A percentile compares a stretch with the other conserved stretches of the same genome.
These are phyloP conservation scores for Globisporangium yorkense DNA, from an alignment of 352 stramenopile genomes.

Conservation along the genomic window DNA sequence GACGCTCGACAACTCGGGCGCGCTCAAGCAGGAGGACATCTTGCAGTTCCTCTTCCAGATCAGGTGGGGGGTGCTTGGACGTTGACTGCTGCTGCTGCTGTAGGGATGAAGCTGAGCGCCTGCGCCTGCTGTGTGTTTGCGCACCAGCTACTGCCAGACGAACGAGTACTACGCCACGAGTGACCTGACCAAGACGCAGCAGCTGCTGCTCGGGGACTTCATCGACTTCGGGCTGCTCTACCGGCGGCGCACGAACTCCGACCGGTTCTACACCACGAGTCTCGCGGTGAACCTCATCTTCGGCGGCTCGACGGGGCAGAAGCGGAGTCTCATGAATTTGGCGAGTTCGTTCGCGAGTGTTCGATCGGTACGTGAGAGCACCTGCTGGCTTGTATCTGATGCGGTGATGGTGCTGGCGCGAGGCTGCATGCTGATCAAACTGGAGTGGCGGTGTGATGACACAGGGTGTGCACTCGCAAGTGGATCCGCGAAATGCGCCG, in stretches of 20 bases:
- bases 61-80: constrained; percentile 19
- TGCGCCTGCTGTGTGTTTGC: not conserved
- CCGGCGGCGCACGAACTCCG: constrained; percentile 39
- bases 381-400: not conserved
- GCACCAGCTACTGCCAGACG: constrained; percentile 70
- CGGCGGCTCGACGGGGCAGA: constrained; percentile 61
- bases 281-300: constrained; percentile 89
- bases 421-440: not conserved
- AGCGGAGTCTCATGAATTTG: constrained; percentile 39
- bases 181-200: constrained; percentile 71
- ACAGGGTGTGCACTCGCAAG: constrained; percentile 32
- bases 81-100: not conserved
- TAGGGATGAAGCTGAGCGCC: constrained; percentile 8
- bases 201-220: constrained; percentile 76
- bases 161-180: constrained; percentile 78
- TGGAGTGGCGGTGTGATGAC: not conserved
- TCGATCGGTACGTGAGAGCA: constrained; percentile 15
- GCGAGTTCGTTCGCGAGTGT: constrained; percentile 41
- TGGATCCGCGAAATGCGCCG: constrained; percentile 27
- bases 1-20: constrained; percentile 66
- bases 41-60: constrained; percentile 89
- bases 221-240: constrained; percentile 86
- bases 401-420: not conserved
- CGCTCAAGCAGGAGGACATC: constrained; percentile 80
- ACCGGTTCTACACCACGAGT: constrained; percentile 87